These are phyloP conservation scores for Cercospora sp. DNA, from an alignment of 2,329 filamentous ascomycete genomes.

Conservation along the genomic window DNA sequence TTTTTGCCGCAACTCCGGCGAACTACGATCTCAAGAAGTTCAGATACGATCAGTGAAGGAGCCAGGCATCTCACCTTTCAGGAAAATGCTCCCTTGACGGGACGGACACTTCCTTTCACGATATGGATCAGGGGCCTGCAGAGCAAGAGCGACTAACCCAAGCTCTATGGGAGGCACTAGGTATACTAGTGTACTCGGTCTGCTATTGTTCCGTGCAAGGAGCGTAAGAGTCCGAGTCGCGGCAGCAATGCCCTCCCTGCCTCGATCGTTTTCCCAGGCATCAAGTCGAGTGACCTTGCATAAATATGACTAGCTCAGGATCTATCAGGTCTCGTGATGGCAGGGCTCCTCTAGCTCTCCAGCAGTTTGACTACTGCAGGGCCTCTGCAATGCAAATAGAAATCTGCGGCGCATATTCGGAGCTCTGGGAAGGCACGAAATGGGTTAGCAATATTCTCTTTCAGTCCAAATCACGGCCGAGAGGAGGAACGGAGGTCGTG, in stretches of 20 bases:
- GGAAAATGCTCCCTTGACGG: background rate
- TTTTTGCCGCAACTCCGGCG: background rate
- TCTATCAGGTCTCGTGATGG: background rate
- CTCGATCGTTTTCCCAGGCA: background rate
- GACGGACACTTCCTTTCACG: background rate
- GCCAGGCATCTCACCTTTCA: background rate
- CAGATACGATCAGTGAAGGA: background rate
- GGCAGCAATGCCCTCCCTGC: background rate
- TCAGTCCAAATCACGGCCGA: background rate
- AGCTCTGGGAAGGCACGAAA: background rate
- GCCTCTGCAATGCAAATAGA: constrained; percentile 14
- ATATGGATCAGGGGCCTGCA: background rate
- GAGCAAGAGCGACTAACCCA: background rate
- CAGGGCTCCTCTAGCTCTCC: background rate
- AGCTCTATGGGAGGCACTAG: background rate
- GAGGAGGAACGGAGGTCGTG: background rate
- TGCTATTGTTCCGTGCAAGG: background rate
- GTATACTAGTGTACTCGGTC: background rate
- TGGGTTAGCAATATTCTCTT: background rate
- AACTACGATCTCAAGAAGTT: background rate
- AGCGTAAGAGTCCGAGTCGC: background rate
- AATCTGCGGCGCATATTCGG: constrained; percentile 5
- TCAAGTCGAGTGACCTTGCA: background rate
- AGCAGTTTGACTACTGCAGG: background rate
- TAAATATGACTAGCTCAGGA: background rate